These are phyloP conservation scores for Euphrasia confusa DNA, from an alignment of 257 asterid genomes.

Conservation along the genomic window DNA sequence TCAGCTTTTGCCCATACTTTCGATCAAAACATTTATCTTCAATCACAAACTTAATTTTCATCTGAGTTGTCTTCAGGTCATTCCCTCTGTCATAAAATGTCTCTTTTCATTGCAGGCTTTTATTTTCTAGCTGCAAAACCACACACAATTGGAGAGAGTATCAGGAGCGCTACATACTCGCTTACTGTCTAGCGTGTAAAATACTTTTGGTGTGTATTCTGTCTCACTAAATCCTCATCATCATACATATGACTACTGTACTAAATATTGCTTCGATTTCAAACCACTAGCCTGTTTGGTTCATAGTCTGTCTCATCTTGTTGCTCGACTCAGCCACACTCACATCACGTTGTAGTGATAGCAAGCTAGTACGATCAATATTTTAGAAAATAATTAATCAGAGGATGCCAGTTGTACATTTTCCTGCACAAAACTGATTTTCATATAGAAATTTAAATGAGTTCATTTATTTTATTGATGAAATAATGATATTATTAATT, in stretches of 20 bases:
- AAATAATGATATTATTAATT: too few relatives aligned
- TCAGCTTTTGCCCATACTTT: constrained; percentile 2
- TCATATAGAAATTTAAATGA: too few relatives aligned
- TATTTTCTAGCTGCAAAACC: background rate
- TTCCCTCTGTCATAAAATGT: constrained; percentile 21
- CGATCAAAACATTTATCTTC: background rate
- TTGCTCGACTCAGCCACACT: background rate
- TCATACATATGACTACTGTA: constrained; percentile 3
- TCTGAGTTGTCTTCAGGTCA: background rate
- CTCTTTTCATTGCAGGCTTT: constrained; percentile 23
- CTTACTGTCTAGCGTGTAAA: background rate
- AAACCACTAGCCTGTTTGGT: too few relatives aligned
- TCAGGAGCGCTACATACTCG: constrained; percentile 15
- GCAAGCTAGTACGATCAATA: background rate
- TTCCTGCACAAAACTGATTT: too few relatives aligned
- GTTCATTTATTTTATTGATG: too few relatives aligned
- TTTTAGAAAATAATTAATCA: background rate
- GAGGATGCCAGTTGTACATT: background rate
- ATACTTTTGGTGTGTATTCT: constrained; percentile 9
- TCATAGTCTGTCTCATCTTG: too few relatives aligned
- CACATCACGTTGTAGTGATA: background rate
- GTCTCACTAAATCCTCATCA: background rate
- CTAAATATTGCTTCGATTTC: background rate
- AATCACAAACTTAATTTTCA: too few relatives aligned
- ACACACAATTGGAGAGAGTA: constrained; percentile 1